Base-by-base conservation (phyloP, 208 protist species). In the Lotmaria passim region DNA sequence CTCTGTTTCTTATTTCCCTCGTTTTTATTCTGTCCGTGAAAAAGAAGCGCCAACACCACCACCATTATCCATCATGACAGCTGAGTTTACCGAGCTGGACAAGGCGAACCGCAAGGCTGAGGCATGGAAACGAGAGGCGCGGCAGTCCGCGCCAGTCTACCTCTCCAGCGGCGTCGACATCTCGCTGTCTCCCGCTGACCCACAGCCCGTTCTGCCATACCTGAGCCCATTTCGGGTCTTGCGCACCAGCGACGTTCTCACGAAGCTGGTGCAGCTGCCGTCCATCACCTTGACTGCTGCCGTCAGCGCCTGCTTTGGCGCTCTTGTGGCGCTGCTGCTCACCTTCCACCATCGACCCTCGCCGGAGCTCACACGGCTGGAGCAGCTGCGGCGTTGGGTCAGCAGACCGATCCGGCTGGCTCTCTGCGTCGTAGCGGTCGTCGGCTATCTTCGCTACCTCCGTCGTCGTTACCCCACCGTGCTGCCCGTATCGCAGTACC, bases 51-150 rank as follows among this genome's bases (percentile, higher is more conserved):
- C n/a, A n/a, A n/a, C n/a, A n/a, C n/a, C n/a, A 51, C 46, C 23
- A 21, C 34, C 21, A 26, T 55, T 21, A 36, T 28, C 26, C 47
- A 23, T 15, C 19, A 62, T 55, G 48, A 57, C 8, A 4, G n/a
- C 46, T 0, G 30, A 56, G 46, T 76, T 78, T n/a, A 23, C 34
- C 14, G 64, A 75, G 26, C 19, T 80, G 46, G 46, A 71, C 14
- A 66, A 74, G 65, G 78, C 81, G 30, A 69, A 76, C 51, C 47
- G 59, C 11, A 90, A 86, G 69, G 67, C 82, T 21, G 41, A 31
- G 19, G 63, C 75, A 55, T 89, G 84, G 84, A 85, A 81, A 46
- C 48, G 63, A 15, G 75, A 78, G 51, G 79, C 68, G 1, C 52
- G 62, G 59, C 67, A 83, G 41, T 74, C 65, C 2, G 38, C 63